A percentile compares a stretch with the other conserved stretches of the same genome.
Conservation (phyloP, 331 rosid genomes). For the Cucumis variabilis region DNA sequence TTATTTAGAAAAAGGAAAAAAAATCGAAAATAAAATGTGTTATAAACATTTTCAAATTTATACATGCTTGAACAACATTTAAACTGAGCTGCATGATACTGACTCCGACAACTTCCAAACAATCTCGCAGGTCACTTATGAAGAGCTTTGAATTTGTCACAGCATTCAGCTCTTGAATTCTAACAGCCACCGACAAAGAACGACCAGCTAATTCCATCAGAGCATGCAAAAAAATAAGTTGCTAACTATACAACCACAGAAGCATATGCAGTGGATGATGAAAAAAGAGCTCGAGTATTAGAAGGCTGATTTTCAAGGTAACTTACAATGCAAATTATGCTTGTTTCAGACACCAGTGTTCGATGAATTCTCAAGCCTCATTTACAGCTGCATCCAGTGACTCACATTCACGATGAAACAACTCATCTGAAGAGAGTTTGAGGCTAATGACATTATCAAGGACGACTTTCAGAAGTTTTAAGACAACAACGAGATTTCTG, state of each 20-base stretch:
- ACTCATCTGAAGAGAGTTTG: slow-evolving; percentile 53
- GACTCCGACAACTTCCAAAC: slow-evolving; percentile 60
- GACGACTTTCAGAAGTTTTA: slow-evolving; percentile 80
- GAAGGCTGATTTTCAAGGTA: neutral
- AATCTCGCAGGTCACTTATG: slow-evolving; percentile 64
- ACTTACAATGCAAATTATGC: slow-evolving; percentile 81
- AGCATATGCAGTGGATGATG: neutral
- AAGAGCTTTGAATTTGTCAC: slow-evolving; percentile 46
- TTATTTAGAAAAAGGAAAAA: neutral
- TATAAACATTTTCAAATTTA: slow-evolving; percentile 30
- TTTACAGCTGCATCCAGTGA: slow-evolving; percentile 67
- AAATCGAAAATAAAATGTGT: neutral
- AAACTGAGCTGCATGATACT: slow-evolving; percentile 60
- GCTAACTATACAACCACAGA: too few species aligned
- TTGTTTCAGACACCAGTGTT: slow-evolving; percentile 81
- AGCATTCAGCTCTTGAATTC: slow-evolving; percentile 1
- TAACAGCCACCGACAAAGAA: neutral
- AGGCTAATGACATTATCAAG: slow-evolving; percentile 73
- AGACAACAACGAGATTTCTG: slow-evolving; percentile 57
- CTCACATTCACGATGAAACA: slow-evolving; percentile 65
- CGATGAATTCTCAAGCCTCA: slow-evolving; percentile 77
- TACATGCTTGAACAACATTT: slow-evolving; percentile 69
- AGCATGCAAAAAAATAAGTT: too few species aligned
- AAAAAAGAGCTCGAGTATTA: slow-evolving; percentile 3
- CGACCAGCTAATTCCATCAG: too few species aligned